Evolutionary conservation across 2,329 filamentous ascomycete genomes (phyloP).

Genomic region (Venturia asperata): DNA sequence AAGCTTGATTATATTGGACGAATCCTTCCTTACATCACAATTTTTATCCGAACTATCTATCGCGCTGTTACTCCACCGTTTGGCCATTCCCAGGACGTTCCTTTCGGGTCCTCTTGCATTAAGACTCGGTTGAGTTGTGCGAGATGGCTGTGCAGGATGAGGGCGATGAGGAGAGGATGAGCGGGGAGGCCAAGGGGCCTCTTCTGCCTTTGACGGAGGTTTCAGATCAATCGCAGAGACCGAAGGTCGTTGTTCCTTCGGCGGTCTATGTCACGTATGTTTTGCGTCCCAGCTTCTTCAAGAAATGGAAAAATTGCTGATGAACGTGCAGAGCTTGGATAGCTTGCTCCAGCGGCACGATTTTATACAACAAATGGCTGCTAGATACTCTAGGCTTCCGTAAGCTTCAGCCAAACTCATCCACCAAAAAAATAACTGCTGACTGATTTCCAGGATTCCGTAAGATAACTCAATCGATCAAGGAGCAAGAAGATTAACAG

Average conservation of each 20-base stretch:
- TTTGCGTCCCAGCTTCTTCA: not conserved
- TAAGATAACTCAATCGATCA: slow-evolving; percentile 1
- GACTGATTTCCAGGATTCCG: slow-evolving; percentile 11
- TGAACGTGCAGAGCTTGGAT: slow-evolving; percentile 17
- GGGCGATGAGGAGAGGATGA: not conserved
- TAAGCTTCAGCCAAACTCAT: not conserved
- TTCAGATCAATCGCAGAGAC: not conserved
- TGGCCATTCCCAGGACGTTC: not conserved
- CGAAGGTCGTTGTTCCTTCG: not conserved
- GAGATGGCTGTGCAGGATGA: not conserved
- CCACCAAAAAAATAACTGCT: not conserved
- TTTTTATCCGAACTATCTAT: not conserved
- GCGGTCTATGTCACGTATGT: slow-evolving; percentile 18
- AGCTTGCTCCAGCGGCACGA: slow-evolving; percentile 16
- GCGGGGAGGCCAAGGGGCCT: not conserved
- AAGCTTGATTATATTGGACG: not conserved
- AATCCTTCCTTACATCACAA: not conserved
- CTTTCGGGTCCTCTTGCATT: not conserved
- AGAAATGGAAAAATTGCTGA: not conserved
- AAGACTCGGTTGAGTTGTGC: not conserved
- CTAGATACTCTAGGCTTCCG: slow-evolving; percentile 17
- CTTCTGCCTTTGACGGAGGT: not conserved
- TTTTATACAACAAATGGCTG: slow-evolving; percentile 20
- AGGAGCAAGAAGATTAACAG: not conserved
- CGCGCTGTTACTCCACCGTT: not conserved